Conservation (phyloP, 2,329 filamentous ascomycete genomes). For the Paraphoma chrysanthemicola region DNA sequence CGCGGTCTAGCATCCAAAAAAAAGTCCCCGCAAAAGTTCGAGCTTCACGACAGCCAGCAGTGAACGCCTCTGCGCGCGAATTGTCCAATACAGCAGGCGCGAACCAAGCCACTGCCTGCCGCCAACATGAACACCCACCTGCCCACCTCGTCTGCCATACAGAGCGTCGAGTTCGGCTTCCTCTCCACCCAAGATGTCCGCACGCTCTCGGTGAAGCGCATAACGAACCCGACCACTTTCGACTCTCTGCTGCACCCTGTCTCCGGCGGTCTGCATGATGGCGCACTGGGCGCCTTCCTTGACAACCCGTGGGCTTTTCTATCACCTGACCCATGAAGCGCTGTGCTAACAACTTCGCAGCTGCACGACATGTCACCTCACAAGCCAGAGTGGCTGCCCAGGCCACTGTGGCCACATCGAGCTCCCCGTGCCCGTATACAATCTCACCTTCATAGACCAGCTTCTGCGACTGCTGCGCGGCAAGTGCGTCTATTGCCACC, state of each 20-base stretch:
- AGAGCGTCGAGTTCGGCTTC: constrained; percentile 88
- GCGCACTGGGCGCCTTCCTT: constrained; percentile 87
- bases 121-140: constrained; percentile 61
- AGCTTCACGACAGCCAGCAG: constrained; percentile 8
- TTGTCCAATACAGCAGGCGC: constrained; percentile 20
- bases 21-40: constrained; percentile 30
- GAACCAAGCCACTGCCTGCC: constrained; percentile 7
- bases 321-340: neutral
- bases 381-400: constrained; percentile 75
- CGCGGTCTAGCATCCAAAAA: neutral
- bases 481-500: constrained; percentile 90
- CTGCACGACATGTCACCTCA: constrained; percentile 91
- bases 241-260: constrained; percentile 89
- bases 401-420: constrained; percentile 96
- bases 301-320: constrained; percentile 73
- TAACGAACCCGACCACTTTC: constrained; percentile 93
- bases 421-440: constrained; percentile 90
- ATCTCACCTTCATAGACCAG: constrained; percentile 96
- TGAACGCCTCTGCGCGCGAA: constrained; percentile 20
- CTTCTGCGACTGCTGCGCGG: constrained; percentile 82
- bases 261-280: constrained; percentile 90
- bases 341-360: constrained; percentile 54
- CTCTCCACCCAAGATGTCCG: constrained; percentile 83
- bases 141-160: constrained; percentile 82
- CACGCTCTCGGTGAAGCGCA: constrained; percentile 88